Base-by-base conservation (phyloP, 164 flowering plant genomes). In the Berberis thunbergii region DNA sequence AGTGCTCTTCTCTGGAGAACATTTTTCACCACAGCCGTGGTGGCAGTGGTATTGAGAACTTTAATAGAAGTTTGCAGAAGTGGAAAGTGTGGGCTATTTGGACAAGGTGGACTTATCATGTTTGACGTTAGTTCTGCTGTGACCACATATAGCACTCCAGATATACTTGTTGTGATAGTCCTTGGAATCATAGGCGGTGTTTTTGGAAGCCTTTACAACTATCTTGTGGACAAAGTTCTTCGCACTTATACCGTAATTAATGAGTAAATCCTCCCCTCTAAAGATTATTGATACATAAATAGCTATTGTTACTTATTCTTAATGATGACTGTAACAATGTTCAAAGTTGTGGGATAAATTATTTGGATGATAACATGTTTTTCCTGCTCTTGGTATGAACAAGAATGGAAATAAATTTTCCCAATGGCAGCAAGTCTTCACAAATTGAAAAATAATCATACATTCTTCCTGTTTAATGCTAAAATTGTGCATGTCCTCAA, bases 1-100 rank as follows among this genome's bases (percentile, higher is more conserved):
- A 90, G 96, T 76, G 97, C 98, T 64, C 91, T 93, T 71, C 88
- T 93, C 6, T 93, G 98, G 98, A 86, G 96, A 73, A 85, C 98
- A 1, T 92, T 92, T 70, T 92, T 89, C 74, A 89, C 96, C 0
- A 89, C 98, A 55, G 98, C 97, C 46, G 88, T 90, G 4, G 92
- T 86, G 8, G 96, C 92, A 4, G 81, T 93, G 57, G 91, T 86
- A 6, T 69, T 90, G 67, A 80, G 94, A 70, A 77, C 73, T 69
- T 62, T 85, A 49, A 88, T 90, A 26, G 81, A 81, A 59, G 77
- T 77, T 63, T 93, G 98, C 72, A 74, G 78, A 61, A 78, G 76
- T 76, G 96, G 88, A 46, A 75, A 71, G 9, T 92, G 96, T 81
- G 98, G 98, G 9, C 70, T 89, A 41, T 92, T 92, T 78, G 98